Base-by-base conservation (phyloP, 1,284 basidiomycete genomes). In the Marasmius sp. region DNA sequence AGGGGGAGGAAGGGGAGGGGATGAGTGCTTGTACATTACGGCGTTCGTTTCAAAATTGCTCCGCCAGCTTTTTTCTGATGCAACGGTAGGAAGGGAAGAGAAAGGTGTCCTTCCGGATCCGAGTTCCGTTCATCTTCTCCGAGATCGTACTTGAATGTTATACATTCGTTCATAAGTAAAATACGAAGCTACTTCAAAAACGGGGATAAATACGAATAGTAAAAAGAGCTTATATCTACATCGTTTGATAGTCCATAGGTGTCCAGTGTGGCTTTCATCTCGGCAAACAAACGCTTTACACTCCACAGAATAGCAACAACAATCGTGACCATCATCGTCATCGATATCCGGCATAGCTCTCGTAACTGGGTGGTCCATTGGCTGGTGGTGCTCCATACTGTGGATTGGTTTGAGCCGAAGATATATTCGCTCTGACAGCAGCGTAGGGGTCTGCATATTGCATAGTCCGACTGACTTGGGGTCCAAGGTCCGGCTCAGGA, bases 381-480 rank as follows among this genome's bases (percentile, higher is more conserved):
- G 69, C 2, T 27, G 27, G 27, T 27, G 27, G 69, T 33, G 72
- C 66, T 14, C 66, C 67, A 37, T 54, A 54, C 20, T 69, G 64
- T 36, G 70, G 58, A 61, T 58, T 67, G 60, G 71, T 61, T 27
- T 66, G 64, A 43, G 63, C 63, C 14, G 70, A 70, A 18, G 71
- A 75, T 63, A 86, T 70, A 8, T 79, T 82, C 10, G 86, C 86
- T 20, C 89, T 81, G 27, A 92, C 89, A 12, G 87, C 88, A 12
- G 89, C 88, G 68, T 92, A 92, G 10, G 89, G 90, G 70, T 93
- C 90, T 20, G 91, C 88, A 70, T 91, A 93, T 75, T 93, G 88
- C 93, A 95, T 94, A 58, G 93, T 95, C 69, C 93, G 79, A 73
- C 92, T 94, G 39, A 93, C 77, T 20, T 83, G 78, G 27, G 86